phyloP scores from a whole-genome alignment of 805 yeast species.

The Barnettozyma populi region DNA sequence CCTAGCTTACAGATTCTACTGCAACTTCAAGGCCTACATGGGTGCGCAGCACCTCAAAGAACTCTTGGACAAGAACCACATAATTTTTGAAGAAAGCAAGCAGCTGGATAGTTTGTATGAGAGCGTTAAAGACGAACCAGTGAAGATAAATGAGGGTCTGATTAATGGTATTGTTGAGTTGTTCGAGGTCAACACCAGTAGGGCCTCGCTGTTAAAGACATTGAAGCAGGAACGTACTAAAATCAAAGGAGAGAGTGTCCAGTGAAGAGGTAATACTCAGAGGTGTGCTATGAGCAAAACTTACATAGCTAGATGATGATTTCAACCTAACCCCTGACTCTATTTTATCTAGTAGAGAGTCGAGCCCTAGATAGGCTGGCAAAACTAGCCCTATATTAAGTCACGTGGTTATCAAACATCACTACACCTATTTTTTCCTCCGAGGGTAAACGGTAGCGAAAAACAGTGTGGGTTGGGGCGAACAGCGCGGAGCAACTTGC shows the following conservation, averaged over 20 bases:
- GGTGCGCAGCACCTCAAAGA: conserved; percentile 68
- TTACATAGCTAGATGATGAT: neutral
- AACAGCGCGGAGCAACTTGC: neutral
- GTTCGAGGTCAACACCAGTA: conserved; percentile 41
- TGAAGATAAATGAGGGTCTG: conserved; percentile 40
- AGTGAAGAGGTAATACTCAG: neutral
- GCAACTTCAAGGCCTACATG: conserved; percentile 71
- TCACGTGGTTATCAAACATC: conserved; percentile 12
- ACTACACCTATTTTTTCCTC: conserved; percentile 2
- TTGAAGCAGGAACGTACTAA: conserved; percentile 43
- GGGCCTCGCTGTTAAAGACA: conserved; percentile 44
- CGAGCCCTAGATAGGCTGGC: neutral
- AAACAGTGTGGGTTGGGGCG: no score
- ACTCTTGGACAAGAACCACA: conserved; percentile 42
- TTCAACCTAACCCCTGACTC: no score
- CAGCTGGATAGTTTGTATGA: conserved; percentile 28
- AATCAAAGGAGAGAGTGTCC: neutral
- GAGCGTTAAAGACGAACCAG: conserved; percentile 1
- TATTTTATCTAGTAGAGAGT: neutral
- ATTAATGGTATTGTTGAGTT: conserved; percentile 40
- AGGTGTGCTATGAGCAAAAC: neutral
- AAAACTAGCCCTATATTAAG: conserved; percentile 4
- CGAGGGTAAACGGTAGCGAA: conserved; percentile 3
- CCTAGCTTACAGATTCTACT: conserved; percentile 72
- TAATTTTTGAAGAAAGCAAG: conserved; percentile 29